Evolutionary conservation across 164 flowering plant genomes (phyloP).

Genomic region (Tinospora cordifolia): DNA sequence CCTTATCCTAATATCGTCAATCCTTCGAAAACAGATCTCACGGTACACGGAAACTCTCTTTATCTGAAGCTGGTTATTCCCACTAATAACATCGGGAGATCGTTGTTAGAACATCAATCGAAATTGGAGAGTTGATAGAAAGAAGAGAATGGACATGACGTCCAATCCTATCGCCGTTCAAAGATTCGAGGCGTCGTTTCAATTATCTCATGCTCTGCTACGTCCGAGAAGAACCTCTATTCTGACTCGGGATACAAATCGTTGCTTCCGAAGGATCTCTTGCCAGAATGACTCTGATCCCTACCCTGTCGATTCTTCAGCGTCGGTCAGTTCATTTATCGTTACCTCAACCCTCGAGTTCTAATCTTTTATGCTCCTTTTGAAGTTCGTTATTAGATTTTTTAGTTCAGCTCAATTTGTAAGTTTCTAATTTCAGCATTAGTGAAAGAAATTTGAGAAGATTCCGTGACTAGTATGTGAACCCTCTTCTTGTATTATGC

Average conservation of each 20-base stretch:
- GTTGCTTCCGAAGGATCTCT: slow-evolving; percentile 18
- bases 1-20: too few species aligned
- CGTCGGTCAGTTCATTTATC: slow-evolving; percentile 27
- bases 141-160: slow-evolving; percentile 25
- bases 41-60: too few species aligned
- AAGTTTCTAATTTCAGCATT: too few species aligned
- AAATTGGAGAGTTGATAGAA: background rate
- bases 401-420: too few species aligned
- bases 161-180: slow-evolving; percentile 29
- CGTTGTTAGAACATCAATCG: background rate
- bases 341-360: too few species aligned
- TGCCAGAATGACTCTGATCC: slow-evolving; percentile 30
- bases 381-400: too few species aligned
- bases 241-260: slow-evolving; percentile 13
- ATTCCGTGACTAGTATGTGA: too few species aligned
- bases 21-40: too few species aligned
- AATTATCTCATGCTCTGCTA: slow-evolving; percentile 10
- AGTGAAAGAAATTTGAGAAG: too few species aligned
- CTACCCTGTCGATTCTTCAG: slow-evolving; percentile 21
- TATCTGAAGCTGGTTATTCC: too few species aligned
- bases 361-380: background rate
- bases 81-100: too few species aligned
- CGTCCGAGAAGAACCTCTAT: slow-evolving; percentile 5
- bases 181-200: slow-evolving; percentile 20
- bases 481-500: too few species aligned